Evolutionary conservation across 2,329 filamentous ascomycete species (phyloP), one percentile per base, ranked within the genome.

Genomic region (Aspergillus viridinutans): DNA sequence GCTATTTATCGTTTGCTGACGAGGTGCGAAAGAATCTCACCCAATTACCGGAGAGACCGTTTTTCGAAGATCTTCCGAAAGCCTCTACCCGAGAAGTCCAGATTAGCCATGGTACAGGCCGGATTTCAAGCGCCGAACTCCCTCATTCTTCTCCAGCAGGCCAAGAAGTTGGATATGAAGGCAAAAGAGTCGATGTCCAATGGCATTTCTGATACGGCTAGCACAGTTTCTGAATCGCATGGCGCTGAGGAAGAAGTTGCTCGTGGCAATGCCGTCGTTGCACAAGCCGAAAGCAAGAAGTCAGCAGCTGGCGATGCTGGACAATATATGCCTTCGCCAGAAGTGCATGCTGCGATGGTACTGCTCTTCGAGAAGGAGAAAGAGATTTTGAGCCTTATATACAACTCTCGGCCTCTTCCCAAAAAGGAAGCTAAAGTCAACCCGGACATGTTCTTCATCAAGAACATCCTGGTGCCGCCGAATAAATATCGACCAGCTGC

Each of bases 1-100:
- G 59, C 54, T 40, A 32, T 43, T 29, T 56, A 50, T 26, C 28
- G 48, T 42, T 54, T 57, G 58, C 66, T 69, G 61, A 69, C 59
- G 26, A 48, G n/a, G 10, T 47, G 7, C 8, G 52, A 60, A 59
- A 89, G 89, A 28, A 85, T 94, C 59, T 92, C 89, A 14, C 92
- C 92, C 10, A 80, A 81, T 2, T 97, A 90, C 74, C 87, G 93
- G 65, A 97, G 96, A 72, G 93, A 99, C 68, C 84, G 89, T 47
- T 94, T 86, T 67, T 89, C 92, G 69, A 99, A 97, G 74, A 92
- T 99, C 54, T 99, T 97, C 74, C 88, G 93, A 70, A 94, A 90
- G 69, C 80, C 89, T 1, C 77, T 97, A 56, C 84, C 82, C 49
- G 75, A 82, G 49, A 96, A 95, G 72, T 86, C 94, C 38, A 85